Base-by-base conservation (phyloP, 805 yeast genomes). In the Kazachstania martiniae region DNA sequence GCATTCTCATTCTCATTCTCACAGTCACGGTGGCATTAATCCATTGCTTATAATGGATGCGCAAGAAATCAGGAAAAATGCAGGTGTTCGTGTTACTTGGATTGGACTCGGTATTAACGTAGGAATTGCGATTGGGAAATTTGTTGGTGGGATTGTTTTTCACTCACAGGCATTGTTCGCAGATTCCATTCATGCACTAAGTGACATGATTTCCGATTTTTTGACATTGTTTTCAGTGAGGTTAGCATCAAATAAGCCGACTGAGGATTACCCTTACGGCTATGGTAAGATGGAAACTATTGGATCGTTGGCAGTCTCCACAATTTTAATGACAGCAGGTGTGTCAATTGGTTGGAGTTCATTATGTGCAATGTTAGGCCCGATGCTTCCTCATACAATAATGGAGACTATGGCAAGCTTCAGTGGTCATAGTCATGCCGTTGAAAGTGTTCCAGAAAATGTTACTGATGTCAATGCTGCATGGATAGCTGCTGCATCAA, bases 131-230 rank as follows among this genome's bases (percentile, higher is more conserved):
- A 62, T 72, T 2, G 76, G 86, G 21, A 87, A 87, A 53, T 86
- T 84, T 19, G 56, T 74, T 18, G 96, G 96, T 18, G 97, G 96
- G 12, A 65, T 83, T 10, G 76, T 76, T 24, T 89, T 89, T 69
- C 94, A 91, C 53, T 91, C 97, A 0, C 95, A 86, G 53, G 87
- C 95, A 3, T 68, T 89, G 36, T 56, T 87, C 32, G 98, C 98
- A 1, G 98, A 89, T 58, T 87, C 96, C 1, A 77, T 85, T 18
- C 98, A 89, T 59, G 87, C 97, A 0, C 66, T 84, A 17, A 77
- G 91, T 30, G 98, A 89, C 57, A 65, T 87, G 65, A 70, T 91
- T 12, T 82, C 94, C 8, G 98, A 89, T 55, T 72, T 87, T 31
- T 62, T 91, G 42, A 89, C 98, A 0, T 63, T 89, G 35, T 78